Percentiles rank a stretch among this genome's conserved stretches.
Conservation (phyloP, 116 monocot genomes). For the Zostera marina region DNA sequence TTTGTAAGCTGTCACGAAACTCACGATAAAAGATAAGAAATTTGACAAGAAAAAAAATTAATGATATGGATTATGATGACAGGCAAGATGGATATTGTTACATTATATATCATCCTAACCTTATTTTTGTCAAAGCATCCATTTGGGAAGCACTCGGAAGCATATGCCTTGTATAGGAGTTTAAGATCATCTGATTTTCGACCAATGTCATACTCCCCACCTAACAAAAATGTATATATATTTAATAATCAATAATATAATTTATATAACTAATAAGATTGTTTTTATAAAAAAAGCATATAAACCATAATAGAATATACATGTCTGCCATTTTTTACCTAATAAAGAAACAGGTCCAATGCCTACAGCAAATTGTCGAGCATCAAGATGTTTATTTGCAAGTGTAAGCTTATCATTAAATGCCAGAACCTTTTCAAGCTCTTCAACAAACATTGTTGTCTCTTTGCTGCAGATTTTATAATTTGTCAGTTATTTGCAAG, state of each 20-base stretch:
- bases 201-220: slow-evolving; percentile 71
- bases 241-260: too few relatives aligned
- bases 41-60: too few relatives aligned
- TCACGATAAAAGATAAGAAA: too few relatives aligned
- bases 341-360: slow-evolving; percentile 69
- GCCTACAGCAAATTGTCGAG: slow-evolving; percentile 49
- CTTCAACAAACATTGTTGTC: slow-evolving; percentile 29
- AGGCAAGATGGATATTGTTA: not conserved
- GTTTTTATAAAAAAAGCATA: too few relatives aligned
- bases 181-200: slow-evolving; percentile 73
- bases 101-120: slow-evolving; percentile 17
- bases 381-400: slow-evolving; percentile 62
- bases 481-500: slow-evolving; percentile 12
- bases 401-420: slow-evolving; percentile 51
- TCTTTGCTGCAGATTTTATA: slow-evolving; percentile 23
- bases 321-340: slow-evolving; percentile 21
- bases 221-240: slow-evolving; percentile 18
- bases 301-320: too few relatives aligned
- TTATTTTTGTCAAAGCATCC: slow-evolving; percentile 51
- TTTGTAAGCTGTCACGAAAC: too few relatives aligned
- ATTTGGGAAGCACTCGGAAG: slow-evolving; percentile 50
- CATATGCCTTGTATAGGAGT: slow-evolving; percentile 70
- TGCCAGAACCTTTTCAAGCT: slow-evolving; percentile 51
- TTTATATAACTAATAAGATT: not conserved
- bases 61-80: too few relatives aligned